These are phyloP conservation scores for Monosporascus ibericus DNA, from an alignment of 2,329 filamentous ascomycete species.

Conservation along the genomic window DNA sequence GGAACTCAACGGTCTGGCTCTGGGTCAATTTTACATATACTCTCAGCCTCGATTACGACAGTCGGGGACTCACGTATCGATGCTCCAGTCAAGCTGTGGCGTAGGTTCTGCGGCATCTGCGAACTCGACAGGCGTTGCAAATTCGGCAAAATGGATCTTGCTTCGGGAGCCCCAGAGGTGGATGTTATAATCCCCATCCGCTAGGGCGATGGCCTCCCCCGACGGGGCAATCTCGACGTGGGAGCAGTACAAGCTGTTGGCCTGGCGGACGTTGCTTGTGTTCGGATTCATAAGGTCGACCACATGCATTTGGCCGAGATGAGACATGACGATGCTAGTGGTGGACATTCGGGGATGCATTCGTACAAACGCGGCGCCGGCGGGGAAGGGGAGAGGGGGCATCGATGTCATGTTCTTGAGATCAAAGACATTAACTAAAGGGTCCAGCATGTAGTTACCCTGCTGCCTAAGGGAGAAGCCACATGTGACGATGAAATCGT, in stretches of 20 bases:
- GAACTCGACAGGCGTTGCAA: constrained; percentile 71
- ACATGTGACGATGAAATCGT: constrained; percentile 92
- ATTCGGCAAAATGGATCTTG: constrained; percentile 82
- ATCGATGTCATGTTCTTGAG: constrained; percentile 84
- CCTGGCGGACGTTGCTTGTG: constrained; percentile 76
- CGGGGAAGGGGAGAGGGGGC: constrained; percentile 85
- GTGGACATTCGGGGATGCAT: constrained; percentile 96
- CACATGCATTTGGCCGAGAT: constrained; percentile 88
- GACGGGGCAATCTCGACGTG: constrained; percentile 84
- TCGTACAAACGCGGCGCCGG: constrained; percentile 86
- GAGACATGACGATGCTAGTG: constrained; percentile 88
- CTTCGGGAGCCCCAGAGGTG: constrained; percentile 84
- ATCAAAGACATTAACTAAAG: constrained; percentile 92
- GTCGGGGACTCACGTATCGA: constrained; percentile 58
- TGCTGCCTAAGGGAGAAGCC: constrained; percentile 83
- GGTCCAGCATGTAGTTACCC: constrained; percentile 77
- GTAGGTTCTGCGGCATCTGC: constrained; percentile 57
- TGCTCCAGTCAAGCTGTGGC: constrained; percentile 60
- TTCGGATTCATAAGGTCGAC: constrained; percentile 94
- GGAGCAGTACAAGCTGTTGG: constrained; percentile 70
- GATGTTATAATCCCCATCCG: constrained; percentile 71
- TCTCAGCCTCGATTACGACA: background rate
- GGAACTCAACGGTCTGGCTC: constrained; percentile 64
- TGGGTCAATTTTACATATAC: constrained; percentile 5
- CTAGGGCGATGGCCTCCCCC: constrained; percentile 76